These are phyloP conservation scores for Alnus glutinosa DNA, from an alignment of 306 rosid species.

Conservation along the genomic window DNA sequence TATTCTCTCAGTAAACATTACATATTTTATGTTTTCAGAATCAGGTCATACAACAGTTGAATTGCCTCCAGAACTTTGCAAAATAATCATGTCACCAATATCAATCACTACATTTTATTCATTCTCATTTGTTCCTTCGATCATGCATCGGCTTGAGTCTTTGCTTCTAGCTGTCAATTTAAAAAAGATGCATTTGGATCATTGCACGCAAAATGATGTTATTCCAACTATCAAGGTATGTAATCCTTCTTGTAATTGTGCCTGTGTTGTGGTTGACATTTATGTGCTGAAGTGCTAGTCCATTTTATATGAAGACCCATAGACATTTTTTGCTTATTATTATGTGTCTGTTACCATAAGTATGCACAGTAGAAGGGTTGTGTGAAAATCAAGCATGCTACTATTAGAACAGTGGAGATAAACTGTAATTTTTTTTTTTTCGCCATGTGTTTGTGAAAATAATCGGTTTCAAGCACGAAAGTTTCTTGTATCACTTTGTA, in stretches of 20 bases:
- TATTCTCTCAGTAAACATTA: background rate
- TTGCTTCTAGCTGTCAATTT: conserved; percentile 63
- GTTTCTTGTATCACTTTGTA: background rate
- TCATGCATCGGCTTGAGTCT: conserved; percentile 78
- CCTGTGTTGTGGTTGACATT: background rate
- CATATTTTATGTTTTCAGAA: conserved; percentile 42
- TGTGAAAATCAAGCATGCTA: background rate
- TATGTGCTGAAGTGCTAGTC: background rate
- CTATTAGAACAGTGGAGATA: background rate
- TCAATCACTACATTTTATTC: conserved; percentile 49
- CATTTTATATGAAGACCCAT: background rate
- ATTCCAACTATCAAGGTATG: conserved; percentile 65
- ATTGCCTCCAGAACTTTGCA: conserved; percentile 83
- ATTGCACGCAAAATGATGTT: conserved; percentile 46
- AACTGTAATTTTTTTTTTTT: background rate
- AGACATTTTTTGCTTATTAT: background rate
- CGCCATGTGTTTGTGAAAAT: background rate
- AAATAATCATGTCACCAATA: conserved; percentile 68
- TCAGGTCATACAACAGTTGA: conserved; percentile 49
- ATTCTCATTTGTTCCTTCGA: conserved; percentile 70
- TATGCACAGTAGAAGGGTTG: background rate
- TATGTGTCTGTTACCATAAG: background rate
- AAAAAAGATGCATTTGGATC: conserved; percentile 56
- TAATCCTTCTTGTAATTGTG: background rate
- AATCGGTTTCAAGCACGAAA: background rate